Evolutionary conservation across 225 moss, liverwort and hornwort genomes (phyloP).

Genomic region (Antitrichia curtipendula): DNA sequence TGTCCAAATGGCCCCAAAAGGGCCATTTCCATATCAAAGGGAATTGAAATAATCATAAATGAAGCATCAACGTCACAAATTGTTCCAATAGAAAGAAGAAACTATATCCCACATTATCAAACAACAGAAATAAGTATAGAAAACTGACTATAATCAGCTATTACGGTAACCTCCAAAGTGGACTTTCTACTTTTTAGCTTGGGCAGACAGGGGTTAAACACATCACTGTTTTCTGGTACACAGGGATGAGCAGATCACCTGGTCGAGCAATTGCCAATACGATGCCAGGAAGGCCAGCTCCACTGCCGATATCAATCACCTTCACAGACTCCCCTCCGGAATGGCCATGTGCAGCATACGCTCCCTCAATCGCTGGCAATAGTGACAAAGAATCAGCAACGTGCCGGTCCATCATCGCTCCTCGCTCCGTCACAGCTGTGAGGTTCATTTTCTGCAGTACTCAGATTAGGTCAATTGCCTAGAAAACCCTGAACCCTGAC

Average conservation of each 20-base stretch:
- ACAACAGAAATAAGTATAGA: not conserved
- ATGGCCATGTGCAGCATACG: constrained; percentile 27
- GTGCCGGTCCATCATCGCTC: constrained; percentile 87
- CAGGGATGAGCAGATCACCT: constrained; percentile 30
- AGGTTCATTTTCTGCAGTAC: constrained; percentile 76
- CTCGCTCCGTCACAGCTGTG: constrained; percentile 84
- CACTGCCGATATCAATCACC: constrained; percentile 85
- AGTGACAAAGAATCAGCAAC: constrained; percentile 76
- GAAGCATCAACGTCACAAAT: not conserved
- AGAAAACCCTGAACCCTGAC: not conserved
- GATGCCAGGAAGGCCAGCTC: constrained; percentile 88
- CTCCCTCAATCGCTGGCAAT: constrained; percentile 55
- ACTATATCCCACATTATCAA: not conserved
- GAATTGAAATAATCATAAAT: not conserved
- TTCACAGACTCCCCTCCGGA: constrained; percentile 24
- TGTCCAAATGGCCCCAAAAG: not conserved
- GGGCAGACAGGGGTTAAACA: not conserved
- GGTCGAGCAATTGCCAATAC: constrained; percentile 89
- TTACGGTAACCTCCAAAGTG: not conserved
- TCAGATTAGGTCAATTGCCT: not conserved
- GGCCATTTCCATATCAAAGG: not conserved
- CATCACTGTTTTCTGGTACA: not conserved
- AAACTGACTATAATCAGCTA: not conserved
- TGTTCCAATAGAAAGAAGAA: not conserved
- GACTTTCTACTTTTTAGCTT: not conserved